phyloP scores from a whole-genome alignment of 495 filamentous ascomycete genomes.

The Apiosordaria backusii region DNA sequence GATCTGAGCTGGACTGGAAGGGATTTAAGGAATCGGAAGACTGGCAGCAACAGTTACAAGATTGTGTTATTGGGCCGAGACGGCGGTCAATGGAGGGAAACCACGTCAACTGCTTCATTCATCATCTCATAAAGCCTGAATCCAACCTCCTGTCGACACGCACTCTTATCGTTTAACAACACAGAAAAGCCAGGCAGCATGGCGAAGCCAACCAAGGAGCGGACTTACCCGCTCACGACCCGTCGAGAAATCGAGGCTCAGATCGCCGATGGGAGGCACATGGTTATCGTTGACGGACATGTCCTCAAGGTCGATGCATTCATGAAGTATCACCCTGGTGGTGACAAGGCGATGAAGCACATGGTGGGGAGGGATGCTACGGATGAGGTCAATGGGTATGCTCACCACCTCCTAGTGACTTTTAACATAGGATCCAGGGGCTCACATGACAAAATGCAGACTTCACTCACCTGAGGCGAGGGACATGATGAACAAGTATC shows the following conservation, averaged over 20 bases:
- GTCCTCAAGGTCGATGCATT: constrained; percentile 87
- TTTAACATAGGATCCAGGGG: neutral
- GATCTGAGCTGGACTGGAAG: neutral
- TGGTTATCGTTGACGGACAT: constrained; percentile 76
- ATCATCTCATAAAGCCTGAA: no score
- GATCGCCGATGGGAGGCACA: constrained; percentile 78
- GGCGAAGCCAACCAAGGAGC: neutral
- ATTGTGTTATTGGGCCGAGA: no score
- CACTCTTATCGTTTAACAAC: no score
- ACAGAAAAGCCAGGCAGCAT: neutral
- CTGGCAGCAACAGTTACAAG: no score
- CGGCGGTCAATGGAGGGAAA: no score
- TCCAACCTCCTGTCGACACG: no score
- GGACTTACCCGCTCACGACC: constrained; percentile 47
- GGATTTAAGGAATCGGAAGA: neutral
- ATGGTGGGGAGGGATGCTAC: constrained; percentile 97
- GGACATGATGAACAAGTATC: constrained; percentile 72
- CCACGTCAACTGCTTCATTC: no score
- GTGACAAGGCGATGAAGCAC: constrained; percentile 86
- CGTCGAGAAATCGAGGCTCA: constrained; percentile 78
- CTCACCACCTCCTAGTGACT: constrained; percentile 20
- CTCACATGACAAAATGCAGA: constrained; percentile 41
- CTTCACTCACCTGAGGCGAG: constrained; percentile 79
- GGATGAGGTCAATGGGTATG: constrained; percentile 89
- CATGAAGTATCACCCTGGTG: constrained; percentile 86